Evolutionary conservation across 1,139 yeast genomes (phyloP).

Genomic region (Waltiozyma sp.): DNA sequence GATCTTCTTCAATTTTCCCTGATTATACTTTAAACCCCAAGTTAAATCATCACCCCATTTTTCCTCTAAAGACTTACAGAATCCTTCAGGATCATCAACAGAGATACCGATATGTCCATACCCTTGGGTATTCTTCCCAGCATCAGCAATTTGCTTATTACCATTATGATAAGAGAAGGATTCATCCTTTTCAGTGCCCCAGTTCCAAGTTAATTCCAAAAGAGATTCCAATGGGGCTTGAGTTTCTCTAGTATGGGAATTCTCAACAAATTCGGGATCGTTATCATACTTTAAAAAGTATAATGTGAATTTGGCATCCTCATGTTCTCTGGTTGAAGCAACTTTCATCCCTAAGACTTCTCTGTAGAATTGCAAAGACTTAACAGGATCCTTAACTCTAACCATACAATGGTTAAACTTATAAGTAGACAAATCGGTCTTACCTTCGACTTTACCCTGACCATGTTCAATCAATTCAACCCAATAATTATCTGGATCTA

Average conservation of each 20-base stretch:
- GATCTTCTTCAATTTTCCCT: conserved; percentile 45
- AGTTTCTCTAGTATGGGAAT: conserved; percentile 20
- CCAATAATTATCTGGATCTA: conserved; percentile 97
- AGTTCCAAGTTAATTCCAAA: conserved; percentile 85
- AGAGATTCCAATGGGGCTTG: conserved; percentile 50
- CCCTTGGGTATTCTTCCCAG: conserved; percentile 42
- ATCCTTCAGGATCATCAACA: conserved; percentile 49
- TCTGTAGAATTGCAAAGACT: conserved; percentile 65
- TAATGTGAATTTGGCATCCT: conserved; percentile 67
- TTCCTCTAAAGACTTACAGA: conserved; percentile 41
- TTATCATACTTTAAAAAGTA: conserved; percentile 73
- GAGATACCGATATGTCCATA: conserved; percentile 79
- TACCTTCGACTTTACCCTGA: conserved; percentile 27
- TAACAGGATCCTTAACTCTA: conserved; percentile 75
- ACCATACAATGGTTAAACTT: conserved; percentile 88
- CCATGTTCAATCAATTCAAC: conserved; percentile 72
- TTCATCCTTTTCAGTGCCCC: conserved; percentile 82
- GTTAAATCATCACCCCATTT: conserved; percentile 34
- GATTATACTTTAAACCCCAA: conserved; percentile 46
- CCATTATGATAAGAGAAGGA: conserved; percentile 76
- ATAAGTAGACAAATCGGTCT: conserved; percentile 33
- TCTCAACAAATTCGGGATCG: conserved; percentile 23
- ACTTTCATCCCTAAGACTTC: conserved; percentile 74
- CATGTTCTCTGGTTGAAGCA: conserved; percentile 42
- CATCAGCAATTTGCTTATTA: conserved; percentile 36